A percentile compares a stretch with the other conserved stretches of the same genome.
Evolutionary conservation across 352 stramenopile species (phyloP).

Genomic region (Globisporangium alternatum): DNA sequence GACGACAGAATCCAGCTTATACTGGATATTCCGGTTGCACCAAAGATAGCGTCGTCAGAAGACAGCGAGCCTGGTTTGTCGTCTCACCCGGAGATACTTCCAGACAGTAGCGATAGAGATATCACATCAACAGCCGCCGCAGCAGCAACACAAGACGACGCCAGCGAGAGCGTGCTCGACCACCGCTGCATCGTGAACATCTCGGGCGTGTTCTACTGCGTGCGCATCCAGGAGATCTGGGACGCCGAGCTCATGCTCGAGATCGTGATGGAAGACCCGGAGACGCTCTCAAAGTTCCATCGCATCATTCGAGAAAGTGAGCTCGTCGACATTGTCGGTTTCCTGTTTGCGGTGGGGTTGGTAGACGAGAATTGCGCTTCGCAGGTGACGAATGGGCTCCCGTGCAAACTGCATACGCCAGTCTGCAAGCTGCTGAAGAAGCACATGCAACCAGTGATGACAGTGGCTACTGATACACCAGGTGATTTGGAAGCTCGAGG

Average conservation of each 20-base stretch:
- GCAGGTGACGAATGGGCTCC: conserved; percentile 32
- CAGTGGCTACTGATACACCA: background rate
- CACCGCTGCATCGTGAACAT: conserved; percentile 53
- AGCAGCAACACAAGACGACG: background rate
- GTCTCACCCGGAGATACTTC: background rate
- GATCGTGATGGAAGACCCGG: conserved; percentile 54
- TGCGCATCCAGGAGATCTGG: conserved; percentile 60
- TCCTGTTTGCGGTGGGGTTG: conserved; percentile 23
- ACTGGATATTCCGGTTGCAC: conserved; percentile 19
- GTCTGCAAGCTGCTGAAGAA: conserved; percentile 30
- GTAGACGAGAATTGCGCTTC: conserved; percentile 17
- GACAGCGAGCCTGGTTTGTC: background rate
- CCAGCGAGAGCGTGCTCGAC: conserved; percentile 35
- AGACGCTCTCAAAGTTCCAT: conserved; percentile 34
- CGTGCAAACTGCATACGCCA: conserved; percentile 21
- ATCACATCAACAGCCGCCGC: background rate
- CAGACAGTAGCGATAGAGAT: background rate
- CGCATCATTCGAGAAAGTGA: conserved; percentile 30
- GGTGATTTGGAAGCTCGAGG: background rate
- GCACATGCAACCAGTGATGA: conserved; percentile 12
- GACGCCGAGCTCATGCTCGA: conserved; percentile 59
- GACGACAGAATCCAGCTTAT: conserved; percentile 28
- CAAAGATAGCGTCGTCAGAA: background rate
- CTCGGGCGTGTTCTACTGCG: conserved; percentile 46
- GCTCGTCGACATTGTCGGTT: conserved; percentile 28